phyloP scores from a whole-genome alignment of 805 yeast species.

The Yarrowia hollandica region DNA sequence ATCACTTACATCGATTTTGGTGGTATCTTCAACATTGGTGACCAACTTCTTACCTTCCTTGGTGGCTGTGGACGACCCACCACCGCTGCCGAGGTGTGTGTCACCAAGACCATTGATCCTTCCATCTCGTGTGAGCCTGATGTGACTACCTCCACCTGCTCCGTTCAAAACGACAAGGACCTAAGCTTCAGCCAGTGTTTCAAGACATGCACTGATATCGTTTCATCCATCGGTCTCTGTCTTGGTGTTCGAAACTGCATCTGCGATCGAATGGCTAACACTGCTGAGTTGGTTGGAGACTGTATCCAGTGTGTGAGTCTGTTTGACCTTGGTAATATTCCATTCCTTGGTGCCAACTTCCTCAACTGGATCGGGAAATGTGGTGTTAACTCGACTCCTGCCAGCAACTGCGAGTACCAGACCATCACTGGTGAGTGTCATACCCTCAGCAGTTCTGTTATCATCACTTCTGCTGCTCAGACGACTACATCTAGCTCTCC shows the following conservation, averaged over 20 bases:
- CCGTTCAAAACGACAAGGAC: background rate
- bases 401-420: background rate
- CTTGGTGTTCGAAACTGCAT: background rate
- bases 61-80: constrained; percentile 4
- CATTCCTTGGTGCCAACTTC: background rate
- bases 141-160: background rate
- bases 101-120: constrained; percentile 16
- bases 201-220: background rate
- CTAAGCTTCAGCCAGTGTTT: background rate
- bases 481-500: background rate
- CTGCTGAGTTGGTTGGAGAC: background rate
- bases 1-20: constrained; percentile 8
- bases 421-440: background rate
- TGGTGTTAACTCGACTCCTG: background rate
- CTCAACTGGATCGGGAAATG: background rate
- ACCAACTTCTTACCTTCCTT: background rate
- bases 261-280: background rate
- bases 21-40: background rate
- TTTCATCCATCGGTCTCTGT: constrained; percentile 1
- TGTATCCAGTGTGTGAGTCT: constrained; percentile 19
- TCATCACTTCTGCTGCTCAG: constrained; percentile 5
- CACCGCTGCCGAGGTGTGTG: constrained; percentile 8
- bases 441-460: background rate
- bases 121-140: constrained; percentile 4
- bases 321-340: background rate